These are phyloP conservation scores for Podospora fimiseda DNA, from an alignment of 495 filamentous ascomycete genomes.

Conservation along the genomic window DNA sequence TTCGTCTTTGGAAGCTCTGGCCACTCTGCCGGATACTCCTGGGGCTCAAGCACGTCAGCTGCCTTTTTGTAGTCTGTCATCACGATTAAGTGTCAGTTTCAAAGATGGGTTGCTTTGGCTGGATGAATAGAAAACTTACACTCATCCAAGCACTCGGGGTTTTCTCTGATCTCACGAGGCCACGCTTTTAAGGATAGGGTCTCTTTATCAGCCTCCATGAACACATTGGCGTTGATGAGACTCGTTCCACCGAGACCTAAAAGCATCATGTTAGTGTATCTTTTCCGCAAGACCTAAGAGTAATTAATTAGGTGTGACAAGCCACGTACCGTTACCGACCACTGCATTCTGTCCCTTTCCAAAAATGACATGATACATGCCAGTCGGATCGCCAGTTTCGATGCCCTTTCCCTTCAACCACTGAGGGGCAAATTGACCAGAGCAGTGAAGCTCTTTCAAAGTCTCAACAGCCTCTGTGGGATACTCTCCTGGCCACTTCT, in stretches of 20 bases:
- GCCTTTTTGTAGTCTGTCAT: constrained; percentile 50
- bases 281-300: no score
- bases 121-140: constrained; percentile 35
- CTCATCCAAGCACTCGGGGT: constrained; percentile 37
- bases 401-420: constrained; percentile 34
- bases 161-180: constrained; percentile 52
- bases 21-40: constrained; percentile 50
- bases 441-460: constrained; percentile 42
- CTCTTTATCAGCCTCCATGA: constrained; percentile 51
- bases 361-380: constrained; percentile 57
- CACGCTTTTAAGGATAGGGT: constrained; percentile 50
- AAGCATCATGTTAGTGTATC: neutral
- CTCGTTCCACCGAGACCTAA: constrained; percentile 57
- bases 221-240: constrained; percentile 63
- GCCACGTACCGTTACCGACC: constrained; percentile 57
- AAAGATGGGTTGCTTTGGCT: neutral
- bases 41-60: constrained; percentile 51
- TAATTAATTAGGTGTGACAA: no score
- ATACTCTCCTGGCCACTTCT: constrained; percentile 62
- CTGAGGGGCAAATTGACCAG: constrained; percentile 46
- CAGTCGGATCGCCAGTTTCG: constrained; percentile 48
- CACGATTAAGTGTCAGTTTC: neutral
- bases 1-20: constrained; percentile 50
- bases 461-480: constrained; percentile 42
- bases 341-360: constrained; percentile 62